A percentile compares a stretch with the other conserved stretches of the same genome.
phyloP scores from a whole-genome alignment of 768 basidiomycete species.

The Trametes villosa region DNA sequence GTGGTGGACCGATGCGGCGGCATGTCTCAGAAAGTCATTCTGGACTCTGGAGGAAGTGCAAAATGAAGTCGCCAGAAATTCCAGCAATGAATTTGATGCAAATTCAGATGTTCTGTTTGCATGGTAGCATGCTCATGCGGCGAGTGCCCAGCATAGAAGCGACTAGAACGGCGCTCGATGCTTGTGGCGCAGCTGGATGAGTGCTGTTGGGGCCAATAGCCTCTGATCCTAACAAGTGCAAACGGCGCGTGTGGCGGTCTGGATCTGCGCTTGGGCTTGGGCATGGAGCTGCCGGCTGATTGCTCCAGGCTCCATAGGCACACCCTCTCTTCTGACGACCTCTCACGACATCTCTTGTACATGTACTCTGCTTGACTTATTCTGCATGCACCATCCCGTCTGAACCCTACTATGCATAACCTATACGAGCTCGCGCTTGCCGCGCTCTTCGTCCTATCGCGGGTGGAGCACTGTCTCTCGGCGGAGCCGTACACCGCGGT shows the following conservation, averaged over 20 bases:
- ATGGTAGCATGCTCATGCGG: no score
- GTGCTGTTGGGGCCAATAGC: conserved; percentile 20
- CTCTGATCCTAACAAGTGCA: conserved; percentile 28
- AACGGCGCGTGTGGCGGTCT: conserved; percentile 19
- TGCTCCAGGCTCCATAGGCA: conserved; percentile 14
- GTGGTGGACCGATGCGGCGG: no score
- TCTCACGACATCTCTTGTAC: conserved; percentile 10
- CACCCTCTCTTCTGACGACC: conserved; percentile 18
- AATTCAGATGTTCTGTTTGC: no score
- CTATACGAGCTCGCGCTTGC: conserved; percentile 4
- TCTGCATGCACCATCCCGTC: conserved; percentile 11
- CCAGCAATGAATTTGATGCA: no score
- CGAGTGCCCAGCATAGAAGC: no score
- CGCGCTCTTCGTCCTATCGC: conserved; percentile 19
- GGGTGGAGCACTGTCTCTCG: conserved; percentile 19
- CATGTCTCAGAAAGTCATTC: no score
- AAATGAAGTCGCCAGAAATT: no score
- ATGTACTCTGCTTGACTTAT: conserved; percentile 17
- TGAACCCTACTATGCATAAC: conserved; percentile 14
- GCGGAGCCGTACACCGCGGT: conserved; percentile 27
- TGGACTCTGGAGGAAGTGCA: no score
- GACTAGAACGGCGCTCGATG: no score
- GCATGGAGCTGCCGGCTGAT: conserved; percentile 6
- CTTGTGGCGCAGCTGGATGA: conserved; percentile 1
- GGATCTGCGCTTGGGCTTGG: conserved; percentile 4